Evolutionary conservation across 768 basidiomycete species (phyloP).

Genomic region (Tricholoma flavovirens): DNA sequence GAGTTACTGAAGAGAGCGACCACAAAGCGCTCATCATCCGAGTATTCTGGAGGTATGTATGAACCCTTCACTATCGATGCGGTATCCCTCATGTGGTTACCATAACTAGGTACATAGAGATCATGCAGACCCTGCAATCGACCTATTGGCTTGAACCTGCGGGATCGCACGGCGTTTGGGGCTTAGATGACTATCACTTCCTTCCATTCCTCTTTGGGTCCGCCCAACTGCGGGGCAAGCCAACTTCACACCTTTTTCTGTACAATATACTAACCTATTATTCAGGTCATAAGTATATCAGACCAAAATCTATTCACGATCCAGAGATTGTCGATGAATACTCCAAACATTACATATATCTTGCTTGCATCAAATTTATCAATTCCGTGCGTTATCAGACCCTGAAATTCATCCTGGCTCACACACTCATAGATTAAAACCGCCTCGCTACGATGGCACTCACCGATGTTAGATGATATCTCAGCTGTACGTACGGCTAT

Average conservation of each 20-base stretch:
- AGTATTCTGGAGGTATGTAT: constrained; percentile 80
- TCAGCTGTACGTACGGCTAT: constrained; percentile 59
- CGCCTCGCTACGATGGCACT: constrained; percentile 94
- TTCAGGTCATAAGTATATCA: constrained; percentile 80
- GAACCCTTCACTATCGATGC: not conserved
- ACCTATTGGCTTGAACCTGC: constrained; percentile 98
- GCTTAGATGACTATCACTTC: constrained; percentile 95
- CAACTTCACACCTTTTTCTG: not conserved
- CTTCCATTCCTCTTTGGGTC: constrained; percentile 86
- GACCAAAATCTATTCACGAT: constrained; percentile 91
- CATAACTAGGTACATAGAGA: constrained; percentile 66
- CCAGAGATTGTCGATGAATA: constrained; percentile 89
- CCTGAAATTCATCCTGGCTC: not conserved
- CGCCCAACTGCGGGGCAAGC: constrained; percentile 64
- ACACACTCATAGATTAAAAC: constrained; percentile 71
- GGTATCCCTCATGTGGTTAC: constrained; percentile 22
- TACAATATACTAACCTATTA: not conserved
- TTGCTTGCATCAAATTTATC: constrained; percentile 93
- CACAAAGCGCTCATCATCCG: constrained; percentile 69
- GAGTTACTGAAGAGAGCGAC: constrained; percentile 58
- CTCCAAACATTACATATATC: constrained; percentile 91
- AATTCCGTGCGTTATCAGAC: constrained; percentile 59
- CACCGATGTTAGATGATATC: constrained; percentile 98
- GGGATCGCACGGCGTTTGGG: constrained; percentile 99
- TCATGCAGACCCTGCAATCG: constrained; percentile 85